Conservation (phyloP, 2,329 filamentous ascomycete species). For the Ophiostoma quercus region DNA sequence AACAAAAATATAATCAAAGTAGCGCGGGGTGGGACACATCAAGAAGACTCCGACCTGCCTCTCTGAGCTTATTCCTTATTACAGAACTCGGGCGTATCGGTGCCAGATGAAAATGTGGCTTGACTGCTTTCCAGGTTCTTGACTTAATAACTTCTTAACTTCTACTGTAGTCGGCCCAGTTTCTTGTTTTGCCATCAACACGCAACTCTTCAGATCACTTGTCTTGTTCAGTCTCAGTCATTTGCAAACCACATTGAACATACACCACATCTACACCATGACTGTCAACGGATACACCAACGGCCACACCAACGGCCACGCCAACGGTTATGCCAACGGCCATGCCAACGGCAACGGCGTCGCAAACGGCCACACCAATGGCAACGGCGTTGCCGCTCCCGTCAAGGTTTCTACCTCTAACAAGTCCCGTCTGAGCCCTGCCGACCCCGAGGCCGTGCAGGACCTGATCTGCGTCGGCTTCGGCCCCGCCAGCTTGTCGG, state of each 20-base stretch:
- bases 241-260: too few relatives aligned
- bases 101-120: conserved; percentile 11
- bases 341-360: not conserved
- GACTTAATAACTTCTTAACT: not conserved
- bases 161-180: not conserved
- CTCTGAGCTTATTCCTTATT: conserved; percentile 11
- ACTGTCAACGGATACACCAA: conserved; percentile 19
- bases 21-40: conserved; percentile 10
- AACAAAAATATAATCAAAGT: not conserved
- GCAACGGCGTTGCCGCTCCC: conserved; percentile 1
- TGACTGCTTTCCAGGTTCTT: conserved; percentile 3
- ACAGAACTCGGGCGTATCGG: conserved; percentile 16
- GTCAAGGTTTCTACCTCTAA: not conserved
- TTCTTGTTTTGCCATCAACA: conserved; percentile 6
- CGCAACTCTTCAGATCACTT: not conserved
- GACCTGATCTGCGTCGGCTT: conserved; percentile 91
- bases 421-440: conserved; percentile 19
- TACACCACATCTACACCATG: not conserved
- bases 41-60: not conserved
- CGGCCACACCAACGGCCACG: conserved; percentile 20
- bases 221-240: not conserved
- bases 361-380: conserved; percentile 3
- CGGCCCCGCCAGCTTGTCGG: conserved; percentile 81
- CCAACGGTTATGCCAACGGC: conserved; percentile 22
- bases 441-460: conserved; percentile 56